Evolutionary conservation across 148 eudicot genomes (phyloP).

Genomic region (Chenopodium berlandieri): DNA sequence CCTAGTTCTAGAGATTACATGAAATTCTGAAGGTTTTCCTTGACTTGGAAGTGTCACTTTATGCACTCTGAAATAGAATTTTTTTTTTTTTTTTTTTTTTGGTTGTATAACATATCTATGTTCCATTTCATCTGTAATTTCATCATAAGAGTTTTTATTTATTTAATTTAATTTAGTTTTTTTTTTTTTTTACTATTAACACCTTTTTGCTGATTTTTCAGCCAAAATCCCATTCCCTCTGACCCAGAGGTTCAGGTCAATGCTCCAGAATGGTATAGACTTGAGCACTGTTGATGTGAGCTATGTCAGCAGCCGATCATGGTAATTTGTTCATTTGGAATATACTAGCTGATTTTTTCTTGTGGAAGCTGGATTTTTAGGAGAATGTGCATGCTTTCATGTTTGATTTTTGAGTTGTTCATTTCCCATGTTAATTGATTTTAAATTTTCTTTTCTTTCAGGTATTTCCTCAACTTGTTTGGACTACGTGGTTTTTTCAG

Average conservation of each 20-base stretch:
- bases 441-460: conserved; percentile 26
- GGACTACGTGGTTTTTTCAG: conserved; percentile 94
- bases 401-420: not conserved
- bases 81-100: no score
- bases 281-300: conserved; percentile 98
- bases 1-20: no score
- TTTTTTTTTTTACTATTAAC: not conserved
- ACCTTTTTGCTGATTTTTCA: conserved; percentile 33
- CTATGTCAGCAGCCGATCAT: conserved; percentile 97
- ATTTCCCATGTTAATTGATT: not conserved
- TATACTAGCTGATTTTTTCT: not conserved
- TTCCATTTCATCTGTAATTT: not conserved
- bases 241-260: conserved; percentile 94
- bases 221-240: conserved; percentile 97
- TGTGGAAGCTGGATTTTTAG: not conserved
- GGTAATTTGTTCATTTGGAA: conserved; percentile 44
- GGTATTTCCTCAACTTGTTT: conserved; percentile 96
- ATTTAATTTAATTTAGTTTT: no score
- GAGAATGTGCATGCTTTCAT: not conserved
- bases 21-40: not conserved
- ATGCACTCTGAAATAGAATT: not conserved
- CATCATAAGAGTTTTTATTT: not conserved
- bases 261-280: conserved; percentile 96
- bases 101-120: not conserved
- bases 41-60: not conserved